A percentile compares a stretch with the other conserved stretches of the same genome.
phyloP scores from a whole-genome alignment of 352 stramenopile genomes.

The Phytopythium oedochilum region DNA sequence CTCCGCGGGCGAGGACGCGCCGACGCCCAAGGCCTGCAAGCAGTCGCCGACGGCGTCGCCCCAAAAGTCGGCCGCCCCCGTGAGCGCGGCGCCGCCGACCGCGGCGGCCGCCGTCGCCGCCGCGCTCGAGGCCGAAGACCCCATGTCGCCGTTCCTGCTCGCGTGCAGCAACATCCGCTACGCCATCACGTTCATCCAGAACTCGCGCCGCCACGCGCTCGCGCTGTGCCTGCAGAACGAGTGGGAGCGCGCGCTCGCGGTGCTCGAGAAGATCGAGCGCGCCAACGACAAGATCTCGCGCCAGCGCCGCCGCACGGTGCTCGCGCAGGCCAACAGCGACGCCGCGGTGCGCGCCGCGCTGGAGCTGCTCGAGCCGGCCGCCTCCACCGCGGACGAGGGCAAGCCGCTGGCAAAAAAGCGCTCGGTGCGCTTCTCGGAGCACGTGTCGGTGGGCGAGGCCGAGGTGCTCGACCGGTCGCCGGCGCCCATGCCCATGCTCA shows the following conservation, averaged over 20 bases:
- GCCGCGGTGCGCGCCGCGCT: slow-evolving; percentile 15
- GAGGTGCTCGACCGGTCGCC: slow-evolving; percentile 55
- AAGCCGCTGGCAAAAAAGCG: slow-evolving; percentile 18
- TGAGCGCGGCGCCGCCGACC: slow-evolving; percentile 33
- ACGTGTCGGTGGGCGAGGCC: slow-evolving; percentile 34
- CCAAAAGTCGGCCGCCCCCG: slow-evolving; percentile 25
- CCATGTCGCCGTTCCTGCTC: slow-evolving; percentile 36
- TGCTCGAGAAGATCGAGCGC: slow-evolving; percentile 80
- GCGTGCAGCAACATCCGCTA: slow-evolving; percentile 55
- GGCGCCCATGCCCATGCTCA: slow-evolving; percentile 51
- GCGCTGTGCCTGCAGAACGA: slow-evolving; percentile 67
- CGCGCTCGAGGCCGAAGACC: slow-evolving; percentile 14
- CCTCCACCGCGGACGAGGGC: slow-evolving; percentile 5
- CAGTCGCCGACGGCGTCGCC: slow-evolving; percentile 41
- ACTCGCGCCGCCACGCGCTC: slow-evolving; percentile 66
- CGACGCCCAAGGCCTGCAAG: slow-evolving; percentile 63
- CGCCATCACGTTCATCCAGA: slow-evolving; percentile 72
- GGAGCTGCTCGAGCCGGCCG: slow-evolving; percentile 16
- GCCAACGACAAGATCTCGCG: slow-evolving; percentile 74
- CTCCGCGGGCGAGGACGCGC: slow-evolving; percentile 39
- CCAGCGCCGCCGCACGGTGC: slow-evolving; percentile 56
- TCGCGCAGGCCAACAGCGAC: slow-evolving; percentile 51
- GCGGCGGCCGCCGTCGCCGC: slow-evolving; percentile 11
- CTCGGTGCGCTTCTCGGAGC: slow-evolving; percentile 57
- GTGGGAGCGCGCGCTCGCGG: slow-evolving; percentile 61